phyloP scores from a whole-genome alignment of 1,284 basidiomycete genomes.

The Ustilago shanxiensis region DNA sequence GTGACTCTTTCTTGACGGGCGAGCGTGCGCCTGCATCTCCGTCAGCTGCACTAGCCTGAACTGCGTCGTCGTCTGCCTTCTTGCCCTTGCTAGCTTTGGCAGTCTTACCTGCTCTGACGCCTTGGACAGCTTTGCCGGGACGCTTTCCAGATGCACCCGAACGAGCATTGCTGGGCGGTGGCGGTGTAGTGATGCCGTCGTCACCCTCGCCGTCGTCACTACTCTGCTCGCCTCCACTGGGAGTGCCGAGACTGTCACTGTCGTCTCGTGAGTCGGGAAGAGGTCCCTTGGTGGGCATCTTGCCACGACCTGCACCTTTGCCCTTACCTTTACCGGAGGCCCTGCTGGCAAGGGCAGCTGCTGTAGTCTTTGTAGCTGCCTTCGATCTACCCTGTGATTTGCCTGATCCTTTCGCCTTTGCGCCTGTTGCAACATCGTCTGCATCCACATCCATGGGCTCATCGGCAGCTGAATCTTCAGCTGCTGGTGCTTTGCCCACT shows the following conservation, averaged over 20 bases:
- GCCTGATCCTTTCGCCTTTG: slow-evolving; percentile 6
- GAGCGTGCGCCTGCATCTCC: slow-evolving; percentile 66
- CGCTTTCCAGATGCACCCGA: slow-evolving; percentile 69
- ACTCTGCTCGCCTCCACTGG: slow-evolving; percentile 38
- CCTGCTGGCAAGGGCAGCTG: slow-evolving; percentile 38
- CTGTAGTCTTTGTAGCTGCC: slow-evolving; percentile 33
- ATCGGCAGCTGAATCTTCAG: slow-evolving; percentile 25
- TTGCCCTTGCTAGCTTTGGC: slow-evolving; percentile 34
- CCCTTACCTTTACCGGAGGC: slow-evolving; percentile 45
- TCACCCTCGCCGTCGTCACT: slow-evolving; percentile 31
- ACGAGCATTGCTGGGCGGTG: slow-evolving; percentile 17
- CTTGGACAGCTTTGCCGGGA: slow-evolving; percentile 69
- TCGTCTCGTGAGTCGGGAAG: slow-evolving; percentile 32
- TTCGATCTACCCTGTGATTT: slow-evolving; percentile 26
- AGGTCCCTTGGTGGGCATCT: slow-evolving; percentile 47
- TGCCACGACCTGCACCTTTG: slow-evolving; percentile 39
- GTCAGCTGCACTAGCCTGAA: slow-evolving; percentile 19
- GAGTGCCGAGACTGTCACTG: slow-evolving; percentile 52
- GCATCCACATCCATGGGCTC: slow-evolving; percentile 11
- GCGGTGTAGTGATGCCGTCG: slow-evolving; percentile 33
- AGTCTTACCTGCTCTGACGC: slow-evolving; percentile 44
- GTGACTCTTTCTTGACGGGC: slow-evolving; percentile 77
- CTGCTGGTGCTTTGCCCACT: slow-evolving; percentile 26
- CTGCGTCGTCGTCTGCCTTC: slow-evolving; percentile 63
- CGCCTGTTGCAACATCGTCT: neutral